These are phyloP conservation scores for Emergomyces pasteurianus DNA, from an alignment of 2,329 filamentous ascomycete species.

Conservation along the genomic window DNA sequence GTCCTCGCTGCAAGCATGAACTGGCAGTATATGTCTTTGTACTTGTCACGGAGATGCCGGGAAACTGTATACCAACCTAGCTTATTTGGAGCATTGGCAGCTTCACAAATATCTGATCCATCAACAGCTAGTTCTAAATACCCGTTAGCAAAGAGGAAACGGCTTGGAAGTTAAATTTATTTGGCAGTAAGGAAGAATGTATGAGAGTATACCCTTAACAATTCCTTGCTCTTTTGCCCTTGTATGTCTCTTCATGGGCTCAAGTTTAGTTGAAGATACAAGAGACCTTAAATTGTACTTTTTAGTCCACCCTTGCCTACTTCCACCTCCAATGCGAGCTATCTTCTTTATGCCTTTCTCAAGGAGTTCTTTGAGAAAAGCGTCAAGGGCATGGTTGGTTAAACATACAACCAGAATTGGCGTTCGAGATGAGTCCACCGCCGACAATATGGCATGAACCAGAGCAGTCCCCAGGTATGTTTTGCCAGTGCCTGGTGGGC, in stretches of 20 bases:
- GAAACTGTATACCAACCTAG: constrained; percentile 6
- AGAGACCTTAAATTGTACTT: constrained; percentile 10
- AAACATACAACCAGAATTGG: constrained; percentile 22
- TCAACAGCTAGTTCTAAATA: neutral
- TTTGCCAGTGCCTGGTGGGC: constrained; percentile 20
- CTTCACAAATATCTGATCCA: constrained; percentile 6
- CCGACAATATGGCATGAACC: constrained; percentile 16
- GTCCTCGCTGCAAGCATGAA: constrained; percentile 1
- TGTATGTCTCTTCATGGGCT: constrained; percentile 2
- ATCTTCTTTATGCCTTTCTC: constrained; percentile 17
- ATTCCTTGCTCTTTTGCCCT: neutral
- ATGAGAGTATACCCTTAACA: constrained; percentile 1
- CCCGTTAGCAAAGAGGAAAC: neutral
- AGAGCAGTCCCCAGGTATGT: constrained; percentile 14
- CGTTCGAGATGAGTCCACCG: constrained; percentile 10
- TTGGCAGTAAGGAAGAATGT: neutral
- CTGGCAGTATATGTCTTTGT: constrained; percentile 2
- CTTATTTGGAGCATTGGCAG: constrained; percentile 2
- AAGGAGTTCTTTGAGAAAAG: constrained; percentile 17
- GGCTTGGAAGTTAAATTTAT: neutral
- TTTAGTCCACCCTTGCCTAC: constrained; percentile 16
- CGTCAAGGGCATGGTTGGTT: constrained; percentile 24
- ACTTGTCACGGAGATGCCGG: neutral
- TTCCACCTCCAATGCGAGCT: constrained; percentile 18
- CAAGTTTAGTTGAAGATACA: constrained; percentile 6